Percentiles rank a stretch among this genome's conserved stretches.
Evolutionary conservation across 2,329 filamentous ascomycete species (phyloP).

Genomic region (Cyphellophora attinorum): DNA sequence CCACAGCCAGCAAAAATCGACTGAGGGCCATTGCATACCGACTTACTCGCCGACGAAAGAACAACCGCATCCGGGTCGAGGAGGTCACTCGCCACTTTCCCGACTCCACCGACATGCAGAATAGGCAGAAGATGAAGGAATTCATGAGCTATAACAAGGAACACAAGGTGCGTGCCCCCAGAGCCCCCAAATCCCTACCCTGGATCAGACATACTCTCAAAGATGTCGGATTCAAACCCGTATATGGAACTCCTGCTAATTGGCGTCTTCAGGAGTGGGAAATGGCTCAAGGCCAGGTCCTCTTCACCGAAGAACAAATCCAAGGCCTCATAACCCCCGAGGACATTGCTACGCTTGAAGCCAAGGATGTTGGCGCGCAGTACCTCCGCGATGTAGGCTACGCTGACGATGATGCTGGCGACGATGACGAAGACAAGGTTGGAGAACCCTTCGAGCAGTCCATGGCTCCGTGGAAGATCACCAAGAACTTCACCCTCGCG

Average conservation of each 20-base stretch:
- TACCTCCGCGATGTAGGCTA: constrained; percentile 87
- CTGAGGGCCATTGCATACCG: constrained; percentile 94
- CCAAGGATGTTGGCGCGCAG: constrained; percentile 91
- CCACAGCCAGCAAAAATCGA: constrained; percentile 90
- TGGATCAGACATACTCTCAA: too few relatives aligned
- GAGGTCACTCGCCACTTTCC: constrained; percentile 88
- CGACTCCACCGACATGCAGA: constrained; percentile 88
- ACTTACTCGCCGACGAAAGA: constrained; percentile 67
- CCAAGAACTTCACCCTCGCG: constrained; percentile 91
- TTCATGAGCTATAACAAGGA: constrained; percentile 88
- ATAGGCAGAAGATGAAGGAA: constrained; percentile 92
- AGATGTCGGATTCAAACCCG: too few relatives aligned
- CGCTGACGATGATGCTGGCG: constrained; percentile 51
- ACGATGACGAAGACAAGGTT: constrained; percentile 48
- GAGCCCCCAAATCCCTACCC: too few relatives aligned
- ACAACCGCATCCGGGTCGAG: constrained; percentile 61
- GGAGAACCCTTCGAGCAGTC: constrained; percentile 71
- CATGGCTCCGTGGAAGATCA: constrained; percentile 91
- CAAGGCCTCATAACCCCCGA: constrained; percentile 88
- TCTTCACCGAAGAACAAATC: constrained; percentile 73
- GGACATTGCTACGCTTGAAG: constrained; percentile 86
- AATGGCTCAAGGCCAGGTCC: constrained; percentile 59
- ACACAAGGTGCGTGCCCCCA: too few relatives aligned
- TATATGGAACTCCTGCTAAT: too few relatives aligned
- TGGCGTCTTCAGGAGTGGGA: too few relatives aligned